Base-by-base conservation (phyloP, 2,329 filamentous ascomycete species). In the Alternaria arbusti region DNA sequence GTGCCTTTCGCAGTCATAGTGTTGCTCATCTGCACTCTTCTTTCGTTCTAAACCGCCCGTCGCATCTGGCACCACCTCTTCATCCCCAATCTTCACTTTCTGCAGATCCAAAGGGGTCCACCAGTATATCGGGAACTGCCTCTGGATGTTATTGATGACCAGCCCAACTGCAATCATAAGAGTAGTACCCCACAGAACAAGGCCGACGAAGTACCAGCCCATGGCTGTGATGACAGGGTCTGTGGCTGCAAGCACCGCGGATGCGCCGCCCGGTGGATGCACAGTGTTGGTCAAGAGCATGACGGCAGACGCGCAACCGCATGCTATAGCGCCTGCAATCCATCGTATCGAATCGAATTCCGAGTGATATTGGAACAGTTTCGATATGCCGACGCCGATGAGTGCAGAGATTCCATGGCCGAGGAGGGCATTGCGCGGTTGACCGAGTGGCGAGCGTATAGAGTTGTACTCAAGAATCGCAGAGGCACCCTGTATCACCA, bases 181-280 rank as follows among this genome's bases (percentile, higher is more conserved):
- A 1, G 72, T 69, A 2, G 79, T 79, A 3, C 81, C 82, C 61
- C 83, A 72, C 61, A 82, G 65, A 5, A 85, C 77, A 8, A 85
- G 64, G 0, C 78, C 77, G 0, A 84, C 77, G 64, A 81, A 84
- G 40, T 76, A 76, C 83, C 83, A 85, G 3, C 83, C 82, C 77
- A 85, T 78, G 0, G 70, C 75, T 13, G 78, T 81, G 25, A 84
- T 77, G 3, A 74, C 68, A 3, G 79, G 70, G 4, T 81, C 74
- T 5, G 80, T 82, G 6, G 79, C 79, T 1, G 83, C 83, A 23
- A 85, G 70, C 2, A 85, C 78, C 3, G 84, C 83, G 10, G 82
- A 84, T 0, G 84, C 84, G 22, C 84, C 84, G 17, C 83, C 84
- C 8, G 84, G 84, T n/a, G 84, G 84, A 67, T 85, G 83, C 2